Base-by-base conservation (phyloP, 352 stramenopile species). In the Pythium aquatile region DNA sequence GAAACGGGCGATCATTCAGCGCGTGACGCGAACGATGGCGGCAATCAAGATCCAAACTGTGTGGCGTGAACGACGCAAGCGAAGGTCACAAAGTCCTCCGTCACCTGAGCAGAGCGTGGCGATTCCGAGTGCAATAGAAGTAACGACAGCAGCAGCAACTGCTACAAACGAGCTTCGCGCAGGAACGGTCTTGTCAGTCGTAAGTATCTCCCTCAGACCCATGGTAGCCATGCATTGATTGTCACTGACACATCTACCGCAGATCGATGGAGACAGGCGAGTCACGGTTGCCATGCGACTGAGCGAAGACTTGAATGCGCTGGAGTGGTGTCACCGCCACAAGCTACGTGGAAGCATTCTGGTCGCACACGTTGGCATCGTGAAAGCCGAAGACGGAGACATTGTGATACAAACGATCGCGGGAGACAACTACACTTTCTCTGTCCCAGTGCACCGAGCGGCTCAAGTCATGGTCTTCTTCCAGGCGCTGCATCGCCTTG, bases 401-500 rank as follows among this genome's bases (percentile, higher is more conserved):
- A 58, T 69, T 24, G 14, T 65, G 20, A 69, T 69, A n/a, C 56
- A 69, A 37, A 61, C 63, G 14, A 42, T 37, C 8, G 16, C 24
- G 10, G 29, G 42, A 35, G 32, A 52, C 8, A 28, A 44, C n/a
- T 58, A 39, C 13, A 29, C 26, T 4, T 70, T 70, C 48, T 28
- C 37, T 20, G 56, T 70, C 13, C 57, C 42, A 17, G 5, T 44
- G 0, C 35, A 63, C 3, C 29, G 58, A 49, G 46, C 57, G 3
- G 62, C 28, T 33, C 40, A 55, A 5, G 52, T 61, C 14, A 70
- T 70, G 57, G 29, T 17, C 1, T 70, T 70, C 39, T 70, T 70
- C 28, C 64, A 60, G 61, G 58, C 30, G 10, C 57, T 70, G 10
- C 64, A 70, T 47, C 51, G 48, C 24, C 44, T 64, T 16, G 64